Base-by-base conservation (phyloP, 768 basidiomycete genomes). In the Phlegmacium glaucopus region DNA sequence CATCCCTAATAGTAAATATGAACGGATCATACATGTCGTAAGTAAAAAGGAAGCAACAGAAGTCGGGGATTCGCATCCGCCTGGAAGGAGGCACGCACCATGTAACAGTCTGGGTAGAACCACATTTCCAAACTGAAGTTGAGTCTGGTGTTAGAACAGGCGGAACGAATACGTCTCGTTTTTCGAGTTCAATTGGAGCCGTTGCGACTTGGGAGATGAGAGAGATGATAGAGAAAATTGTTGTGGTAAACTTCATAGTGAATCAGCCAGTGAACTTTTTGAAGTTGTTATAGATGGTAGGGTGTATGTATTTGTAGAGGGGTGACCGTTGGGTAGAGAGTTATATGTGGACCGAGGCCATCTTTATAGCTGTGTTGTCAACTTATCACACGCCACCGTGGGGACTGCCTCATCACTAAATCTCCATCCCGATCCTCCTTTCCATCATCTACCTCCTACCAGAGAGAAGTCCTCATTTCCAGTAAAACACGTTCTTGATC, bases 151-250 rank as follows among this genome's bases (percentile, higher is more conserved):
- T 45, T 25, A 60, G 26, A 27, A 69, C 61, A 16, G 61, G 63
- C 7, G 66, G 66, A 25, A 61, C 61, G 54, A 62, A 68, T 26
- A 68, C 66, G 51, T 68, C 66, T 50, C 63, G 61, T 17, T 29
- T 26, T 25, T 47, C 39, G 16, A 61, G 50, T 38, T 55, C 45
- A 35, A 64, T 44, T 12, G 66, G 66, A 27, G 60, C 62, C 45
- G 58, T 58, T 44, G 54, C 48, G 36, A 52, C 58, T 51, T 61
- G 48, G 30, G 59, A 55, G 39, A 59, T 34, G 55, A 65, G 52
- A 27, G 63, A 43, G 51, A 62, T 39, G 44, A 63, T 35, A 41
- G 57, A 29, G 53, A 66, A 52, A 50, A 62, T 25, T 42, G 59
- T 41, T 11, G 59, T 51, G 44, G 59, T 45, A 46, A 53, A 59